Percentiles rank a stretch among this genome's conserved stretches.
These are phyloP conservation scores for Solanum okadae DNA, from an alignment of 257 asterid species.

Conservation along the genomic window DNA sequence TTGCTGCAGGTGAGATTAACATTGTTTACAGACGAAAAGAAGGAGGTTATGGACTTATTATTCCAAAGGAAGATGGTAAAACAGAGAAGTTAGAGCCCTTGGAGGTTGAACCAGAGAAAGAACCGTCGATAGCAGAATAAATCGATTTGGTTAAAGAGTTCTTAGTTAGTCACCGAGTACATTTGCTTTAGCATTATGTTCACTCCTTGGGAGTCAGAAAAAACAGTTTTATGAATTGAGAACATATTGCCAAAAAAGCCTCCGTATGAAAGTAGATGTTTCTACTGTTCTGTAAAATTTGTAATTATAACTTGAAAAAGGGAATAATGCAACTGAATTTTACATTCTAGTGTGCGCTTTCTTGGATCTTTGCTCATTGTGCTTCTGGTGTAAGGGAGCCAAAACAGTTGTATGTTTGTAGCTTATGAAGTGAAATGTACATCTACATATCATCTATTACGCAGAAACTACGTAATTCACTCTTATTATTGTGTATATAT, in stretches of 20 bases:
- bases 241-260: not conserved
- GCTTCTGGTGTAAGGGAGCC: not conserved
- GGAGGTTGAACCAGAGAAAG: conserved; percentile 26
- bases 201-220: not conserved
- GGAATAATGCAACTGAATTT: not conserved
- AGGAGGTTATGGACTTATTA: conserved; percentile 82
- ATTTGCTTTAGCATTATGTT: not conserved
- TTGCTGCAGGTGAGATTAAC: conserved; percentile 67
- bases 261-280: not conserved
- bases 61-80: conserved; percentile 56
- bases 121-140: conserved; percentile 17
- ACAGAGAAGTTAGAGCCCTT: conserved; percentile 40
- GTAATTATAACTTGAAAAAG: not conserved
- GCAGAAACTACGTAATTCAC: too few relatives aligned
- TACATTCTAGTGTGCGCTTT: not conserved
- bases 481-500: too few relatives aligned
- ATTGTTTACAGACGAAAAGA: conserved; percentile 62
- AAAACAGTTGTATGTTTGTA: not conserved
- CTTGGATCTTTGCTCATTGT: not conserved
- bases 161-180: not conserved
- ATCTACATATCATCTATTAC: too few relatives aligned
- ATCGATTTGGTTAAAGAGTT: not conserved
- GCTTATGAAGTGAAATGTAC: not conserved
- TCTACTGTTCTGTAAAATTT: not conserved
- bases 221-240: not conserved